Evolutionary conservation across 192 early-diverging fungal genomes (phyloP).

Genomic region (Coemansia sp.): DNA sequence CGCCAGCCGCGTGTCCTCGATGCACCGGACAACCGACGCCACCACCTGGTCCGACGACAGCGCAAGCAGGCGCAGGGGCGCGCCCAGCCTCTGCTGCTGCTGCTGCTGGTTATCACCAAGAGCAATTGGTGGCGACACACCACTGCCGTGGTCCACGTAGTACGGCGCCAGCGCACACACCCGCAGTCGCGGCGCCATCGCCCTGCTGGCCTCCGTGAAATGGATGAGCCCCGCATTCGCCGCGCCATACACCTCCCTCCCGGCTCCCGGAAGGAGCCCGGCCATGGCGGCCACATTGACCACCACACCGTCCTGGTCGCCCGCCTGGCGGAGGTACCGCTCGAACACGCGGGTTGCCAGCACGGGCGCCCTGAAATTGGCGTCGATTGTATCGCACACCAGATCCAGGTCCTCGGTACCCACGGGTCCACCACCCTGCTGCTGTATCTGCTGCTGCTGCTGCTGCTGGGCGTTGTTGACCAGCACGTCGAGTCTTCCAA

Average conservation of each 20-base stretch:
- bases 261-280: conserved; percentile 26
- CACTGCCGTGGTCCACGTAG: conserved; percentile 8
- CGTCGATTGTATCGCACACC: conserved; percentile 25
- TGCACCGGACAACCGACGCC: conserved; percentile 34
- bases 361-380: conserved; percentile 30
- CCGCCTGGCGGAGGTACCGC: conserved; percentile 21
- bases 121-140: not conserved
- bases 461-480: conserved; percentile 34
- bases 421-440: too few species aligned
- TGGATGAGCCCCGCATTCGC: conserved; percentile 38
- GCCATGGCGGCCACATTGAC: conserved; percentile 40
- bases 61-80: conserved; percentile 23
- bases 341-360: conserved; percentile 37
- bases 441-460: too few species aligned
- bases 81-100: conserved; percentile 12
- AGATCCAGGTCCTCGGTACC: conserved; percentile 23
- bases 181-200: conserved; percentile 13
- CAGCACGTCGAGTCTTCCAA: conserved; percentile 33
- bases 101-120: not conserved
- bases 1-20: conserved; percentile 29
- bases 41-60: conserved; percentile 42
- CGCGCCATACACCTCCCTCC: conserved; percentile 34
- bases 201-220: conserved; percentile 28
- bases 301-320: conserved; percentile 14
- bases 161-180: conserved; percentile 41